These are phyloP conservation scores for Pestalotiopsis sp. DNA, from an alignment of 2,329 filamentous ascomycete genomes.

Conservation along the genomic window DNA sequence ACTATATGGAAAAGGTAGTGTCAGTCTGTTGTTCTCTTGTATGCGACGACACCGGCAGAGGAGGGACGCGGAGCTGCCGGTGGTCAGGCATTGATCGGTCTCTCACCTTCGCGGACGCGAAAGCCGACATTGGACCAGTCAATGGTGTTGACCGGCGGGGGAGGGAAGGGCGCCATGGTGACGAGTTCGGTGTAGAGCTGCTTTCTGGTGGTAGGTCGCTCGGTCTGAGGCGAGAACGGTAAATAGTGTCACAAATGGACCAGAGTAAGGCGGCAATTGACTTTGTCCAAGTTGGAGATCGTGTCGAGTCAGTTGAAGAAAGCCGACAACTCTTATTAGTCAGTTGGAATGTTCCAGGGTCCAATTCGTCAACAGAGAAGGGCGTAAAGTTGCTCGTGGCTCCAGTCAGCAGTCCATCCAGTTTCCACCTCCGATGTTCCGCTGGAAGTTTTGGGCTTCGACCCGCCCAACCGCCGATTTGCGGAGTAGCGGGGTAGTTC, in stretches of 20 bases:
- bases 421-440: neutral
- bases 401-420: neutral
- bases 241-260: neutral
- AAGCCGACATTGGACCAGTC: slow-evolving; percentile 96
- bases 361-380: neutral
- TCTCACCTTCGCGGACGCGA: slow-evolving; percentile 81
- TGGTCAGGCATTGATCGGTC: neutral
- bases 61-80: neutral
- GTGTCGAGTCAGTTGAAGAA: neutral
- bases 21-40: neutral
- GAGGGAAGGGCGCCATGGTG: slow-evolving; percentile 66
- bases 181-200: neutral
- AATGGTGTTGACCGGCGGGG: slow-evolving; percentile 77
- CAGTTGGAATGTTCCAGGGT: neutral
- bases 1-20: slow-evolving; percentile 52
- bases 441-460: neutral
- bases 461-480: slow-evolving; percentile 10
- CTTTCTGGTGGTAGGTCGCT: neutral
- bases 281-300: neutral
- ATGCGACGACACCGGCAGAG: neutral
- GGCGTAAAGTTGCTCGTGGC: neutral
- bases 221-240: neutral
- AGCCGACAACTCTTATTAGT: neutral
- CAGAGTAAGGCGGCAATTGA: neutral
- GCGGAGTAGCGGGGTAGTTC: slow-evolving; percentile 13